These are phyloP conservation scores for Corylus heterophylla DNA, from an alignment of 306 rosid genomes.

Conservation along the genomic window DNA sequence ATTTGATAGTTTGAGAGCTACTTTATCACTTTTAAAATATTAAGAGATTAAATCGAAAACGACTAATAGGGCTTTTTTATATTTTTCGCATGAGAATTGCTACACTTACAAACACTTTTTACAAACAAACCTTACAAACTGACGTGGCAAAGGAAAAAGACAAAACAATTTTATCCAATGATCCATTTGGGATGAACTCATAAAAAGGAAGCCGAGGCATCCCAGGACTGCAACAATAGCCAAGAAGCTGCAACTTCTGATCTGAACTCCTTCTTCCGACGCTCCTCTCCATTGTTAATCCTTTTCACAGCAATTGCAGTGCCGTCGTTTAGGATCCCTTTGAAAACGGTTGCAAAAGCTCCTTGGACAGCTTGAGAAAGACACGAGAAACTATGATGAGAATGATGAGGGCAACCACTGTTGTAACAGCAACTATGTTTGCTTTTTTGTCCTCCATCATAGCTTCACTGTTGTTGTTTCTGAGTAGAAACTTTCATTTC, in stretches of 20 bases:
- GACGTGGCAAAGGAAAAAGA: too few species aligned
- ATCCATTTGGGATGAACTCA: slow-evolving; percentile 72
- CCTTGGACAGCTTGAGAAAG: slow-evolving; percentile 57
- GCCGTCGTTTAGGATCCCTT: slow-evolving; percentile 76
- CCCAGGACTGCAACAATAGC: slow-evolving; percentile 57
- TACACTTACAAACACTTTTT: too few species aligned
- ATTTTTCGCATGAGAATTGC: too few species aligned
- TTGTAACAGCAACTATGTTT: slow-evolving; percentile 37
- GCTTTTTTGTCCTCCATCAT: slow-evolving; percentile 78
- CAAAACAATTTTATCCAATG: slow-evolving; percentile 39
- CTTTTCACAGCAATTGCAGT: slow-evolving; percentile 79
- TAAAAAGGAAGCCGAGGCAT: slow-evolving; percentile 73
- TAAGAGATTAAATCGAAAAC: too few species aligned
- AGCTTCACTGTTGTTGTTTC: slow-evolving; percentile 18
- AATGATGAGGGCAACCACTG: slow-evolving; percentile 43
- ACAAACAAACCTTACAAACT: too few species aligned
- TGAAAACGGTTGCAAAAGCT: slow-evolving; percentile 74
- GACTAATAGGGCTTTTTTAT: too few species aligned
- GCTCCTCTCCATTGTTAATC: slow-evolving; percentile 50
- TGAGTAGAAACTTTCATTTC: background rate
- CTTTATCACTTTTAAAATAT: too few species aligned
- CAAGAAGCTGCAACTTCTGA: slow-evolving; percentile 87
- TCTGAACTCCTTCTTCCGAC: slow-evolving; percentile 71
- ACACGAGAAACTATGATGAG: slow-evolving; percentile 54
- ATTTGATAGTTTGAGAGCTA: too few species aligned